These are phyloP conservation scores for Psophocarpus tetragonolobus DNA, from an alignment of 306 rosid species.

Conservation along the genomic window DNA sequence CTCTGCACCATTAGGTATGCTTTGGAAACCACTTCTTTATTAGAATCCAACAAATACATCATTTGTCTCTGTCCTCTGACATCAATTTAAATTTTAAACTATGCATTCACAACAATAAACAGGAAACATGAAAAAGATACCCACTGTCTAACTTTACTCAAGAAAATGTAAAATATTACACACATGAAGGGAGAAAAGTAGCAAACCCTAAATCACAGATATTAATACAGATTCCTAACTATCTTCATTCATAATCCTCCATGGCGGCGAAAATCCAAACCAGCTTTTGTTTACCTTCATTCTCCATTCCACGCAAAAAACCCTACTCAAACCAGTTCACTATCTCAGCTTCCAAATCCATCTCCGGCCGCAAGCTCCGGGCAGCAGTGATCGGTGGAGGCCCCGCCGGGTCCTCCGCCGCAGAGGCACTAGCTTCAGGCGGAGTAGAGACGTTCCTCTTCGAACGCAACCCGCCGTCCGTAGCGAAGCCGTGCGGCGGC, in stretches of 20 bases:
- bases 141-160: not conserved
- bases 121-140: slow-evolving; percentile 6
- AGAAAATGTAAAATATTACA: slow-evolving; percentile 17
- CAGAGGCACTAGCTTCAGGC: slow-evolving; percentile 78
- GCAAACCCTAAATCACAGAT: not conserved
- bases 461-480: slow-evolving; percentile 67
- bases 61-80: slow-evolving; percentile 28
- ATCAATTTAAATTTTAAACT: slow-evolving; percentile 18
- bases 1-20: not conserved
- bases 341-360: slow-evolving; percentile 48
- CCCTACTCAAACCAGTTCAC: not conserved
- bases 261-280: slow-evolving; percentile 47
- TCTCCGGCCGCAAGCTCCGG: slow-evolving; percentile 78
- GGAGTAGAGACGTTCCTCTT: slow-evolving; percentile 81
- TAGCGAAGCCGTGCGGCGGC: slow-evolving; percentile 95
- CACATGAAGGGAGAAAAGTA: not conserved
- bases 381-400: slow-evolving; percentile 91
- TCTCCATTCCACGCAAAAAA: slow-evolving; percentile 25
- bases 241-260: slow-evolving; percentile 12
- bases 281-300: slow-evolving; percentile 25
- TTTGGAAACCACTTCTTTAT: slow-evolving; percentile 9
- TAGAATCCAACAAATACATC: not conserved
- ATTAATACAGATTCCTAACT: slow-evolving; percentile 26
- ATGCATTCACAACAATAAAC: slow-evolving; percentile 5
- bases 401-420: slow-evolving; percentile 90